Percentiles rank a stretch among this genome's conserved stretches.
These are phyloP conservation scores for Arxiozyma slooffiae DNA, from an alignment of 1,139 yeast species.

Conservation along the genomic window DNA sequence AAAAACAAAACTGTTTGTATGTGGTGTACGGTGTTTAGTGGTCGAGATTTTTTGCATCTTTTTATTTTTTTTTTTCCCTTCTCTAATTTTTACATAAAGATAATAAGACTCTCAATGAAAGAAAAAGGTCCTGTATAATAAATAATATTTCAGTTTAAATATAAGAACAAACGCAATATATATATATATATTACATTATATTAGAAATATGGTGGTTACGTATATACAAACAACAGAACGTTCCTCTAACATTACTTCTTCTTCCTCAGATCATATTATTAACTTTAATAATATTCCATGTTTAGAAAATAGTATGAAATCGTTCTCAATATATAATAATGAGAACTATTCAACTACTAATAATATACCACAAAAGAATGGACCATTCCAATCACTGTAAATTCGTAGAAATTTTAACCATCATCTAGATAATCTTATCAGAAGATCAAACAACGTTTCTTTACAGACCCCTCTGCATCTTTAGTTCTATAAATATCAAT, in stretches of 20 bases:
- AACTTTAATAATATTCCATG: background rate
- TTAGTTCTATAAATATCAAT: background rate
- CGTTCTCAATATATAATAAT: background rate
- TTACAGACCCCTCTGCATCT: background rate
- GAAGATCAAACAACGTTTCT: background rate
- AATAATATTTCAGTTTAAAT: too few species aligned
- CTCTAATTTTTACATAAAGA: too few species aligned
- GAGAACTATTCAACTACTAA: background rate
- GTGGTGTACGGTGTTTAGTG: background rate
- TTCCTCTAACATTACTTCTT: background rate
- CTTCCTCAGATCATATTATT: background rate
- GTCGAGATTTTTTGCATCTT: background rate
- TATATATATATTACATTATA: too few species aligned
- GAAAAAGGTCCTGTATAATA: too few species aligned
- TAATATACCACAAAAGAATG: background rate
- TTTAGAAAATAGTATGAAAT: background rate
- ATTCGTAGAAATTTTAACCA: slow-evolving; percentile 1
- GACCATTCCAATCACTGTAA: background rate
- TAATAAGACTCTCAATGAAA: too few species aligned
- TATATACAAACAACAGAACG: background rate
- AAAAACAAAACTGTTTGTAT: background rate
- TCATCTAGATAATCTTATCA: background rate
- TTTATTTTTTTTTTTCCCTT: too few species aligned
- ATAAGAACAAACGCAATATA: too few species aligned
- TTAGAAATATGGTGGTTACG: background rate